These are phyloP conservation scores for Erigeron canadensis DNA, from an alignment of 129 eudicot species.

Conservation along the genomic window DNA sequence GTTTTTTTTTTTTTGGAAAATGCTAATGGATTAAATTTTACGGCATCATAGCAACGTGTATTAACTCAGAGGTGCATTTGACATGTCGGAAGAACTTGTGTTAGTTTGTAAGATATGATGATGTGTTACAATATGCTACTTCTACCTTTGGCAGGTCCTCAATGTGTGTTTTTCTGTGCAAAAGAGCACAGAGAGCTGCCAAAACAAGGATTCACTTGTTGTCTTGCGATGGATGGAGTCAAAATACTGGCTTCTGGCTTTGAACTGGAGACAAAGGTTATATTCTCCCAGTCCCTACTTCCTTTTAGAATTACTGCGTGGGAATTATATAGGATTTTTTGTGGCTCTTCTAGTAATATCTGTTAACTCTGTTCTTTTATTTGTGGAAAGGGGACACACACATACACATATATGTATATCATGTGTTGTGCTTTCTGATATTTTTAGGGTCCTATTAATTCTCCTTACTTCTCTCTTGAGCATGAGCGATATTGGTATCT, in stretches of 20 bases:
- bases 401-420: background rate
- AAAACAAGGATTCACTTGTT: slow-evolving; percentile 87
- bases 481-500: background rate
- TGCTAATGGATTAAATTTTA: background rate
- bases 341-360: background rate
- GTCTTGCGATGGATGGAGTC: slow-evolving; percentile 97
- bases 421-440: slow-evolving; percentile 1
- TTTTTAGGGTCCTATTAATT: background rate
- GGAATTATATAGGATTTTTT: background rate
- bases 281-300: slow-evolving; percentile 17
- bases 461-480: background rate
- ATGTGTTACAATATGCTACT: slow-evolving; percentile 18
- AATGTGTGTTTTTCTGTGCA: slow-evolving; percentile 89
- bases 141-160: slow-evolving; percentile 65
- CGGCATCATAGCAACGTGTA: background rate
- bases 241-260: slow-evolving; percentile 87
- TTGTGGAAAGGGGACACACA: background rate
- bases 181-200: slow-evolving; percentile 78
- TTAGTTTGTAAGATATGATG: slow-evolving; percentile 10
- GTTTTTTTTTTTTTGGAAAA: too few species aligned
- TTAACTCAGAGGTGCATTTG: slow-evolving; percentile 3
- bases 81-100: slow-evolving; percentile 12
- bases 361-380: slow-evolving; percentile 2
- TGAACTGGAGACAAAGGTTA: slow-evolving; percentile 76
- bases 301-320: background rate